A percentile compares a stretch with the other conserved stretches of the same genome.
These are phyloP conservation scores for Helotiales sp. DNA, from an alignment of 2,329 filamentous ascomycete species.

Conservation along the genomic window DNA sequence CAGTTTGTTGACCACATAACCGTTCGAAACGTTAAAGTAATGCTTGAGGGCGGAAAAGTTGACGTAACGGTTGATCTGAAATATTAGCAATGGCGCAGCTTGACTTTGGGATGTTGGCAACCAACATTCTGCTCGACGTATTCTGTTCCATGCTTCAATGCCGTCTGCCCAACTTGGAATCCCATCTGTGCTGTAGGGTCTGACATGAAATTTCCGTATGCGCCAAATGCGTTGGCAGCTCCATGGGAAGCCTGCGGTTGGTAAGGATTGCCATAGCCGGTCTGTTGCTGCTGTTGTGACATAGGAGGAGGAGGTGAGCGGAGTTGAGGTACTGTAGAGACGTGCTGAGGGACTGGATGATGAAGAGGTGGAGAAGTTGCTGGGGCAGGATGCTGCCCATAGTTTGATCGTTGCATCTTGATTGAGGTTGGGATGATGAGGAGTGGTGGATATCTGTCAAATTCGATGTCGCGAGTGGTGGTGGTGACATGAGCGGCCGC, in stretches of 20 bases:
- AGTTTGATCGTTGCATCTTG: conserved; percentile 82
- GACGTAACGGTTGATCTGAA: conserved; percentile 78
- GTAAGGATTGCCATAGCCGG: conserved; percentile 74
- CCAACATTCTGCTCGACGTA: conserved; percentile 92
- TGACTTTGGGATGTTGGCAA: conserved; percentile 33
- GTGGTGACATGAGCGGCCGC: neutral
- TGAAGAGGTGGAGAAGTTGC: conserved; percentile 88
- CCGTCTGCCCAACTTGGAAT: conserved; percentile 90
- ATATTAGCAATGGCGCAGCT: conserved; percentile 24
- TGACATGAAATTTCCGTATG: conserved; percentile 92
- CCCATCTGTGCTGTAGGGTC: conserved; percentile 95
- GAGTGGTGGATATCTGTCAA: conserved; percentile 7
- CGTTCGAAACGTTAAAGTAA: conserved; percentile 99
- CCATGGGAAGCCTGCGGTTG: conserved; percentile 60
- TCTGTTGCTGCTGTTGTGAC: conserved; percentile 68
- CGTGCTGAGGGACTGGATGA: conserved; percentile 96
- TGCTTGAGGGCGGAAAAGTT: conserved; percentile 94
- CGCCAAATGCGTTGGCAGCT: conserved; percentile 60
- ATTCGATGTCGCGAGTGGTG: neutral
- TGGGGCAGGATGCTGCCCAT: conserved; percentile 73
- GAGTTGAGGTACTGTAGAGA: conserved; percentile 95
- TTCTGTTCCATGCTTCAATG: conserved; percentile 88
- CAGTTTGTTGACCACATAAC: conserved; percentile 92
- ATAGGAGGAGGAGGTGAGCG: conserved; percentile 87
- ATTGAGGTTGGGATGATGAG: neutral